Evolutionary conservation across 495 filamentous ascomycete species (phyloP).

Genomic region (Schizothecium vesticola): DNA sequence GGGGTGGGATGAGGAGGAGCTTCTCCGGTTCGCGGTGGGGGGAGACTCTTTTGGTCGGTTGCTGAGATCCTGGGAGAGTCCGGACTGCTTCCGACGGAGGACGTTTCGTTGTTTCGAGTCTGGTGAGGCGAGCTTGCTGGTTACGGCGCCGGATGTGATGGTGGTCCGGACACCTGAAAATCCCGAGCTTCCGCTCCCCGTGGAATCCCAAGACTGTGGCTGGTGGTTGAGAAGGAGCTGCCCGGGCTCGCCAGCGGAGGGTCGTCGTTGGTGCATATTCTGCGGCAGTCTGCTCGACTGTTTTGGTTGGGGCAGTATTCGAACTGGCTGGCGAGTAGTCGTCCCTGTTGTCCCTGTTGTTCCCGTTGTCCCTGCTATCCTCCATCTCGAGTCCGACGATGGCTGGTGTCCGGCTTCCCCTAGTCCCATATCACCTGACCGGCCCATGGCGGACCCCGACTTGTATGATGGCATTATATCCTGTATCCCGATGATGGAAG

Average conservation of each 20-base stretch:
- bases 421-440: constrained; percentile 16
- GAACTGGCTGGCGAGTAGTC: constrained; percentile 18
- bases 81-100: constrained; percentile 45
- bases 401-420: constrained; percentile 12
- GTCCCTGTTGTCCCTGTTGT: neutral
- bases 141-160: constrained; percentile 6
- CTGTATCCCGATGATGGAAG: constrained; percentile 16
- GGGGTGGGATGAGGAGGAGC: constrained; percentile 36
- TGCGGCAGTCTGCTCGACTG: constrained; percentile 35
- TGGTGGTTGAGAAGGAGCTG: constrained; percentile 28
- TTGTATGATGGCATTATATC: constrained; percentile 29
- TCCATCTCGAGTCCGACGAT: constrained; percentile 17
- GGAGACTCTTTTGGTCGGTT: constrained; percentile 26
- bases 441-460: constrained; percentile 16
- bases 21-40: constrained; percentile 33
- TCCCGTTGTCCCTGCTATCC: constrained; percentile 12
- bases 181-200: constrained; percentile 15
- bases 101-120: constrained; percentile 32
- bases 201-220: constrained; percentile 27
- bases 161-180: constrained; percentile 8
- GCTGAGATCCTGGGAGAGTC: constrained; percentile 33
- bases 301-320: constrained; percentile 29
- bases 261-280: constrained; percentile 22
- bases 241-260: constrained; percentile 21
- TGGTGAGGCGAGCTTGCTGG: constrained; percentile 20